Evolutionary conservation across 805 yeast species (phyloP).

Genomic region (Candida khao-thaluensis): DNA sequence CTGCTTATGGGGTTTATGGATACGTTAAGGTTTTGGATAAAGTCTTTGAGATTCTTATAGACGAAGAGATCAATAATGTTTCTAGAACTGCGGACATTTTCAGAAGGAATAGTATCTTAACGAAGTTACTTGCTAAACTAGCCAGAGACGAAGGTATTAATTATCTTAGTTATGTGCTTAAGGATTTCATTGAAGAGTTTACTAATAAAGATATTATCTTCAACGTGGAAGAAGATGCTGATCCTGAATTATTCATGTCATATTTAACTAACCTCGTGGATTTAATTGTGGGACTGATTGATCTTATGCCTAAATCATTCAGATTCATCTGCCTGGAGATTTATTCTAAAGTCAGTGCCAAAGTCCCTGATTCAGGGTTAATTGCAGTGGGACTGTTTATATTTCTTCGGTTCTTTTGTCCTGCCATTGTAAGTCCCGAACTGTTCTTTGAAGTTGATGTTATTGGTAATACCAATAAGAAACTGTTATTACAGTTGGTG

Average conservation of each 20-base stretch:
- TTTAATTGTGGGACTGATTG: slow-evolving; percentile 54
- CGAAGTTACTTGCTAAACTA: slow-evolving; percentile 68
- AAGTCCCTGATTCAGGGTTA: slow-evolving; percentile 58
- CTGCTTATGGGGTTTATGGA: slow-evolving; percentile 56
- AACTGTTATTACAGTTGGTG: slow-evolving; percentile 76
- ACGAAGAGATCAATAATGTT: slow-evolving; percentile 60
- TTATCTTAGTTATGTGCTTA: slow-evolving; percentile 53
- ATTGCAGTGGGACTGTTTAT: slow-evolving; percentile 84
- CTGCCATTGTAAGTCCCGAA: slow-evolving; percentile 89
- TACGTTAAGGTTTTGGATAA: slow-evolving; percentile 35
- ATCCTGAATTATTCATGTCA: slow-evolving; percentile 47
- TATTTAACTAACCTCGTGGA: slow-evolving; percentile 59
- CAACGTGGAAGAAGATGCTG: slow-evolving; percentile 49
- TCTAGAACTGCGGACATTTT: slow-evolving; percentile 68
- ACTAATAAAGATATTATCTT: slow-evolving; percentile 49
- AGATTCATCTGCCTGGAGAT: slow-evolving; percentile 69
- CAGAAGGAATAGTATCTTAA: slow-evolving; percentile 79
- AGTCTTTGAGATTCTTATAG: slow-evolving; percentile 54
- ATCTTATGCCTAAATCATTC: slow-evolving; percentile 67
- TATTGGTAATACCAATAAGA: slow-evolving; percentile 41
- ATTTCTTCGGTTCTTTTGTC: slow-evolving; percentile 82
- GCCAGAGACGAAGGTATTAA: slow-evolving; percentile 65
- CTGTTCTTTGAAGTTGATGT: slow-evolving; percentile 39
- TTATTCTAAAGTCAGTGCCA: slow-evolving; percentile 52
- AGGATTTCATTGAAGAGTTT: slow-evolving; percentile 57